phyloP scores from a whole-genome alignment of 768 basidiomycete species.

The Terana coerulea region DNA sequence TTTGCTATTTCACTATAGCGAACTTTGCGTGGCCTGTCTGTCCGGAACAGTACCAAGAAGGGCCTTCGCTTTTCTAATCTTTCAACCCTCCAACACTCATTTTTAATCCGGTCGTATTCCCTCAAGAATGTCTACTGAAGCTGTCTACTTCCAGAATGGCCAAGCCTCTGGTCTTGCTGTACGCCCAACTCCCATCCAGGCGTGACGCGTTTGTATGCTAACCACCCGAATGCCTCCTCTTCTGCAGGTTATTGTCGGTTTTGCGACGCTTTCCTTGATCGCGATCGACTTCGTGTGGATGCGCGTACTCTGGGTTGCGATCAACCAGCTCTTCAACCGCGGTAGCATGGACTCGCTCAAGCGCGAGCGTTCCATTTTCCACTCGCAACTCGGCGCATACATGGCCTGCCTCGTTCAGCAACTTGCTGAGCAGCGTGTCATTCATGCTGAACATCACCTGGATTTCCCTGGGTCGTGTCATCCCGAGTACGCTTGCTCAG shows the following conservation, averaged over 20 bases:
- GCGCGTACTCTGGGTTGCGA: conserved; percentile 45
- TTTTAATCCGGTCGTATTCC: no score
- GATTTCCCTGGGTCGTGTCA: conserved; percentile 41
- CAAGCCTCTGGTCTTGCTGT: conserved; percentile 21
- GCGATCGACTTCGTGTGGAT: conserved; percentile 48
- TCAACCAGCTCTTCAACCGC: conserved; percentile 17
- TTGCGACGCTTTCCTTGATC: conserved; percentile 51
- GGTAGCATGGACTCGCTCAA: conserved; percentile 25
- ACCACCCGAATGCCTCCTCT: not conserved
- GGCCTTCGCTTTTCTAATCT: conserved; percentile 16
- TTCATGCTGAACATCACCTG: conserved; percentile 55
- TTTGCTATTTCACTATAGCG: conserved; percentile 19
- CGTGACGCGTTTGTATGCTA: not conserved
- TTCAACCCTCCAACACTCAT: conserved; percentile 18
- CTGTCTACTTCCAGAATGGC: conserved; percentile 14
- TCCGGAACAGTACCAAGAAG: conserved; percentile 15
- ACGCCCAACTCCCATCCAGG: no score
- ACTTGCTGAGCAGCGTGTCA: conserved; percentile 48
- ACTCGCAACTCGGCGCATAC: conserved; percentile 68
- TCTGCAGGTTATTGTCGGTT: conserved; percentile 41
- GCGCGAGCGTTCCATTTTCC: conserved; percentile 55
- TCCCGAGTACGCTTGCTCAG: conserved; percentile 37
- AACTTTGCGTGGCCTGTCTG: conserved; percentile 22
- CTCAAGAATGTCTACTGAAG: conserved; percentile 31
- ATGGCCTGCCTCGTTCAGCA: conserved; percentile 55